phyloP scores from a whole-genome alignment of 139 green algal genomes.

The Parachlorella kessleri region DNA sequence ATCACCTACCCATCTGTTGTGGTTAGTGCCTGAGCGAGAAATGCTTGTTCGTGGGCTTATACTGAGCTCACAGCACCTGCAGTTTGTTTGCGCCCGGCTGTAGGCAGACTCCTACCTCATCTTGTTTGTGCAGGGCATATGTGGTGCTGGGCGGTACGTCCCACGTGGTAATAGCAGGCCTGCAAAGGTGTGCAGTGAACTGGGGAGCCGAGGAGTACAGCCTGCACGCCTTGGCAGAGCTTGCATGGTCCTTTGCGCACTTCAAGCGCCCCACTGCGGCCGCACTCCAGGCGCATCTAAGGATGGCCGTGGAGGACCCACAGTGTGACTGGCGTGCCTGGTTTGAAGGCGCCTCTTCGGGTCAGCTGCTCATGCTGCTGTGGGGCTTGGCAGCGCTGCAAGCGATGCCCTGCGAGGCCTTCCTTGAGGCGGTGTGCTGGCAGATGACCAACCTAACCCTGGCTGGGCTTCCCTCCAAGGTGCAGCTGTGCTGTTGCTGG shows the following conservation, averaged over 20 bases:
- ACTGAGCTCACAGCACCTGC: too few species aligned
- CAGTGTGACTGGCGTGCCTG: slow-evolving; percentile 15
- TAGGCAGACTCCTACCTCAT: too few species aligned
- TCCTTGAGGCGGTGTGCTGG: not conserved
- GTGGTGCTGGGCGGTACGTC: slow-evolving; percentile 23
- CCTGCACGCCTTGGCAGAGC: slow-evolving; percentile 3
- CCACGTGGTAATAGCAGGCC: not conserved
- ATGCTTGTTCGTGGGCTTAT: too few species aligned
- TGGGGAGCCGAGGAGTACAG: slow-evolving; percentile 4
- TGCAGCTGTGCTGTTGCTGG: too few species aligned
- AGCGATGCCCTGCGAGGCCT: not conserved
- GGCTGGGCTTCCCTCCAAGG: not conserved
- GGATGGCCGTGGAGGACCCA: not conserved
- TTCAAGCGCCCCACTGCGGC: too few species aligned
- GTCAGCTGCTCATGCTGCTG: slow-evolving; percentile 5
- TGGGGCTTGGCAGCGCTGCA: not conserved
- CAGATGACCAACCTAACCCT: not conserved
- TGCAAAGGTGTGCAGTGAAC: not conserved
- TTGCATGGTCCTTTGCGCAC: slow-evolving; percentile 9
- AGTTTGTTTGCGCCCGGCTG: too few species aligned
- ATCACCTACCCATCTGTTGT: too few species aligned
- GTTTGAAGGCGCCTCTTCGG: not conserved
- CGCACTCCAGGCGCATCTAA: too few species aligned
- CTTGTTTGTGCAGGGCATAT: slow-evolving; percentile 8
- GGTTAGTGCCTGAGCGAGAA: too few species aligned